These are phyloP conservation scores for Neurospora sublineolata DNA, from an alignment of 495 filamentous ascomycete genomes.

Conservation along the genomic window DNA sequence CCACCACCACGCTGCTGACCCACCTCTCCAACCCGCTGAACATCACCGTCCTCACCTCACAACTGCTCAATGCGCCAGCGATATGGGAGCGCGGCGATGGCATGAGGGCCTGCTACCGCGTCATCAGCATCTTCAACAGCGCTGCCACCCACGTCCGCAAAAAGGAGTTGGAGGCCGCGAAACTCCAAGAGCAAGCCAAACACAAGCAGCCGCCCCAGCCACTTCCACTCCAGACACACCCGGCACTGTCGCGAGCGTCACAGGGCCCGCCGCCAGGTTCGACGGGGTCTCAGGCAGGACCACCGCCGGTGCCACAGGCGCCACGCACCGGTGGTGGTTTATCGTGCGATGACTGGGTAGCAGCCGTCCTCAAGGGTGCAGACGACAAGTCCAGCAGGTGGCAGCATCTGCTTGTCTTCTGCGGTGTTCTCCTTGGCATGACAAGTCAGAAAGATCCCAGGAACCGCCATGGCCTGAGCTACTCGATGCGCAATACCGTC, in stretches of 20 bases:
- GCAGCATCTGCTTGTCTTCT: conserved; percentile 75
- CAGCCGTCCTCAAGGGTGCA: conserved; percentile 69
- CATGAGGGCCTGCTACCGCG: conserved; percentile 58
- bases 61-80: conserved; percentile 73
- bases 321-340: conserved; percentile 36
- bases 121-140: conserved; percentile 81
- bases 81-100: conserved; percentile 63
- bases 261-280: background rate
- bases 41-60: conserved; percentile 78
- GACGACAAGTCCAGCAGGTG: conserved; percentile 77
- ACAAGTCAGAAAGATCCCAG: conserved; percentile 37
- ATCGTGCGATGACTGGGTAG: conserved; percentile 66
- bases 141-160: conserved; percentile 56
- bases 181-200: background rate
- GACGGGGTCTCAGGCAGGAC: background rate
- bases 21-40: conserved; percentile 85
- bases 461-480: conserved; percentile 50
- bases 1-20: conserved; percentile 70
- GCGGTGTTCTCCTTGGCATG: conserved; percentile 73
- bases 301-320: conserved; percentile 4
- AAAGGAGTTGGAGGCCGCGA: conserved; percentile 44
- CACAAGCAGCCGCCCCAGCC: conserved; percentile 8
- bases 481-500: conserved; percentile 53
- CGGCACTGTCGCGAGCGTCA: background rate
- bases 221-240: background rate